These are phyloP conservation scores for Senna tora DNA, from an alignment of 306 rosid species.

Conservation along the genomic window DNA sequence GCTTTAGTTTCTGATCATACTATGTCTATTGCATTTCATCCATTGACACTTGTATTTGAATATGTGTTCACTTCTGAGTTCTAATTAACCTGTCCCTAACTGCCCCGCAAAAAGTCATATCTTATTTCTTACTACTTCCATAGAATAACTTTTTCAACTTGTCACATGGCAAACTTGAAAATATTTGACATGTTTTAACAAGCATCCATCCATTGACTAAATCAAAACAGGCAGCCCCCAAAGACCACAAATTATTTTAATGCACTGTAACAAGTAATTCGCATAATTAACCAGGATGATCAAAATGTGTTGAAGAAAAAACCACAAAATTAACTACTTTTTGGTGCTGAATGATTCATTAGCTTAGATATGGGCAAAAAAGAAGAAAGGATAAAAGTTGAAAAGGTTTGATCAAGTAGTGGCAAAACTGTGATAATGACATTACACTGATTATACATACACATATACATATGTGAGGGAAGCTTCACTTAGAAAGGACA, in stretches of 20 bases:
- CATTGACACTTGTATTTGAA: slow-evolving; percentile 23
- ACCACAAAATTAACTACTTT: too few species aligned
- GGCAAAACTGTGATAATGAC: neutral
- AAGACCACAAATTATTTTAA: neutral
- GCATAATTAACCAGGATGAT: too few species aligned
- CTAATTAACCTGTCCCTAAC: neutral
- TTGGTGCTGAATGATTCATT: too few species aligned
- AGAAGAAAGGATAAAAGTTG: neutral
- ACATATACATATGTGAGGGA: slow-evolving; percentile 19
- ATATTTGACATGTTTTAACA: neutral
- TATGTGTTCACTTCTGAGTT: slow-evolving; percentile 6
- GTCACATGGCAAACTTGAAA: slow-evolving; percentile 8
- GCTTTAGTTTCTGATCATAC: slow-evolving; percentile 28
- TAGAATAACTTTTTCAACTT: slow-evolving; percentile 22
- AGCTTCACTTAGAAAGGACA: slow-evolving; percentile 38
- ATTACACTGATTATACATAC: too few species aligned
- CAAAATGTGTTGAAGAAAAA: neutral
- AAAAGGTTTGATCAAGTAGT: slow-evolving; percentile 14
- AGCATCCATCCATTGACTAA: slow-evolving; percentile 23
- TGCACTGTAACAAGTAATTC: neutral
- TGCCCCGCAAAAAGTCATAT: slow-evolving; percentile 16
- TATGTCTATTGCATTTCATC: slow-evolving; percentile 6
- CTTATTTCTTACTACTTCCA: neutral
- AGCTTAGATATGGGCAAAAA: too few species aligned
- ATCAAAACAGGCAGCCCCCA: slow-evolving; percentile 7